Base-by-base conservation (phyloP, 768 basidiomycete genomes). In the Termitomyces sp. region DNA sequence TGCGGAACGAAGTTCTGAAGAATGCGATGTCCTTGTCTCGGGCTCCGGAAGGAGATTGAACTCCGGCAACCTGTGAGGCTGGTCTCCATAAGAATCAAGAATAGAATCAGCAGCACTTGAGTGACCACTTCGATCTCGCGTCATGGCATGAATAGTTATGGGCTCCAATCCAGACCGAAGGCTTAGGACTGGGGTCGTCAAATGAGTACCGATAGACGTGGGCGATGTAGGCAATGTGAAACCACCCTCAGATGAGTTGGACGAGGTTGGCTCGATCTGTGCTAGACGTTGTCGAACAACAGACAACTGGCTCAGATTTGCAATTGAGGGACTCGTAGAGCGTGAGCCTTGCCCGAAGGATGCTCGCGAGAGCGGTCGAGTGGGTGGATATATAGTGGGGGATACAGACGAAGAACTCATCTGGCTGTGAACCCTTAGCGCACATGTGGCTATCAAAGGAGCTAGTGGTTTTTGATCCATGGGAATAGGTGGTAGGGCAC, bases 231-330 rank as follows among this genome's bases (percentile, higher is more conserved):
- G 62, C 1, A 59, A 62, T 4, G 43, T 55, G 7, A 57, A 22
- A 37, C 55, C 45, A 34, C 45, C 55, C 20, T 50, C 18, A 24
- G 62, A 61, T 37, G 53, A 61, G 48, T 60, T 57, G 32, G 68
- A 69, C 36, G 74, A 71, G 27, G 59, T 71, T 30, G 68, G 65
- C 64, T 86, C 79, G 12, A 89, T 81, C 63, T 88, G 80, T 10
- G 84, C 83, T 14, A 88, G 76, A 36, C 88, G 83, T 61, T 85
- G 82, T 58, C 80, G 82, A 46, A 90, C 88, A 24, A 89, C 80
- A 7, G 86, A 88, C 39, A 82, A 69, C 55, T 79, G 77, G 58
- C 78, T 81, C 16, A 89, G 76, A 57, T 87, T 84, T 27, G 79
- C 72, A 44, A 89, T 82, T 8, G 87, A 89, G 5, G 86, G 83